Evolutionary conservation across 441 rosid species (phyloP), one percentile per base, ranked within the genome.

Genomic region (Capsella rubella): DNA sequence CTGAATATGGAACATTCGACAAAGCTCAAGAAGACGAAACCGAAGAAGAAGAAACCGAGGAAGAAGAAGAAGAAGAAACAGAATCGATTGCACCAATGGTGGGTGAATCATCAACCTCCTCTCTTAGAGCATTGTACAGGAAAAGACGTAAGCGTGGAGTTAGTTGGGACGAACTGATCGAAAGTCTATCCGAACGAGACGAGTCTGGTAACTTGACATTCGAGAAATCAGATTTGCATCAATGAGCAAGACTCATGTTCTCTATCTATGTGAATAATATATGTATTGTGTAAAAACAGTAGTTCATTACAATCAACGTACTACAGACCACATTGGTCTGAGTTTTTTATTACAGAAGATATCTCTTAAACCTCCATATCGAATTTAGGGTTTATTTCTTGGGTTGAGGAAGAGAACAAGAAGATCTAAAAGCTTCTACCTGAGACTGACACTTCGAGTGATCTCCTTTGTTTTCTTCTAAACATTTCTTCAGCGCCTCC

Each of bases 391-490:
- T 40, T 70, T 70, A 18, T 64, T 68, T 40, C 39, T 61, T 42
- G 7, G 87, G 83, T 59, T 85, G 84, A 82, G 83, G 90, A 46
- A 87, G 37, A 14, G 97, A 83, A 61, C 96, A 92, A 14, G 99
- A 89, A 3, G 91, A 82, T 79, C 85, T 86, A 84, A 94, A 91
- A 64, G 96, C 97, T 64, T 91, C 89, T 25, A 90, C 87, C 72
- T 90, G 93, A 9, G 92, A 81, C 62, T 84, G 85, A 75, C 95
- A 89, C 78, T 90, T 88, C 8, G 86, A 76, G 63, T 82, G 81
- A 70, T 89, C 90, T 13, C 97, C 95, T 72, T 87, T 92, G 84
- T 88, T 89, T 80, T 87, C 96, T 63, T 90, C 93, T 81, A 91
- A 78, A 60, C 96, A 94, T 80, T 90, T 91, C 95, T 92, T 90